phyloP scores from a whole-genome alignment of 2,329 filamentous ascomycete species.

The Claviceps citrina region DNA sequence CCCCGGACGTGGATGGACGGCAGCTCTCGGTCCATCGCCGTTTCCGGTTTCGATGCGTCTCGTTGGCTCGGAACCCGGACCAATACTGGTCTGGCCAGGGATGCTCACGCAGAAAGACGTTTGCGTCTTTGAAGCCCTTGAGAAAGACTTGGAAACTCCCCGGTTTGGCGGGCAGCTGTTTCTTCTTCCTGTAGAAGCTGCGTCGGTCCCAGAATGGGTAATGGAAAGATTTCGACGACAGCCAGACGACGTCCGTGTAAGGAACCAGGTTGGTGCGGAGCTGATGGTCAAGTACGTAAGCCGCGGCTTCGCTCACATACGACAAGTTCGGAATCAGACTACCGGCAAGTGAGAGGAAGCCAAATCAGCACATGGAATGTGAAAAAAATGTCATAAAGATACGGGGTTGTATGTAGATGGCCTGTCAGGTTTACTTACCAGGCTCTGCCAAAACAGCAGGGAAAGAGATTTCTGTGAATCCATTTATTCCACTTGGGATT shows the following conservation, averaged over 20 bases:
- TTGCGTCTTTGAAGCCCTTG: slow-evolving; percentile 93
- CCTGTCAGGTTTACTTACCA: slow-evolving; percentile 45
- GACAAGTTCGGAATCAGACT: slow-evolving; percentile 90
- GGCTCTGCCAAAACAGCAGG: slow-evolving; percentile 89
- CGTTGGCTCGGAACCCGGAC: slow-evolving; percentile 52
- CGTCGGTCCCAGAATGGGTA: slow-evolving; percentile 96
- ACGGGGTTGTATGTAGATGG: no score
- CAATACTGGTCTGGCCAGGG: slow-evolving; percentile 89
- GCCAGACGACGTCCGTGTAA: slow-evolving; percentile 85
- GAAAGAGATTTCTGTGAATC: slow-evolving; percentile 95
- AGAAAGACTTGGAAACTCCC: slow-evolving; percentile 97
- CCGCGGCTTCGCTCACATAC: slow-evolving; percentile 93
- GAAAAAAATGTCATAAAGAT: no score
- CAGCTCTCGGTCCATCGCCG: slow-evolving; percentile 71
- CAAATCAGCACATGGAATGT: no score
- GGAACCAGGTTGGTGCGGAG: slow-evolving; percentile 84
- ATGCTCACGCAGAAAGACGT: slow-evolving; percentile 83
- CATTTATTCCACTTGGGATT: slow-evolving; percentile 99
- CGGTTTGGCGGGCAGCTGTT: slow-evolving; percentile 71
- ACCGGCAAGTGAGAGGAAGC: background rate
- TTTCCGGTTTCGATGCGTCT: slow-evolving; percentile 51
- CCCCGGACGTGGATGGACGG: slow-evolving; percentile 41
- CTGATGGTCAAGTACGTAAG: slow-evolving; percentile 85
- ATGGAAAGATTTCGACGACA: slow-evolving; percentile 94
- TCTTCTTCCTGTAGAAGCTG: slow-evolving; percentile 75